A percentile compares a stretch with the other conserved stretches of the same genome.
Evolutionary conservation across 768 basidiomycete genomes (phyloP).

Genomic region (Neoboletus brunneissimus): DNA sequence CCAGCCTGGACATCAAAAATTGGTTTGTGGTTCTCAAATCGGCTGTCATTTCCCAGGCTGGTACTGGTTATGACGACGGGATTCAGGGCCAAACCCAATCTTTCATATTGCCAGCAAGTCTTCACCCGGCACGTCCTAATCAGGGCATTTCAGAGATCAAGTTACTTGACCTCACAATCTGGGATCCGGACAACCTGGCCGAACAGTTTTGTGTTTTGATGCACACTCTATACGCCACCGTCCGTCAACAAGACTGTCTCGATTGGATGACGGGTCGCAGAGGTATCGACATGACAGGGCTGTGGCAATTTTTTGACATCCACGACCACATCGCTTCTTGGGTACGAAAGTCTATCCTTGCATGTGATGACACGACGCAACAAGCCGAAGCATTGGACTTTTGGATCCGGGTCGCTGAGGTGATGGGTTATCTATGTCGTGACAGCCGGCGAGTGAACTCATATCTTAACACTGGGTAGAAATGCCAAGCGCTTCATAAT

Average conservation of each 20-base stretch:
- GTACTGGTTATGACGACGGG: slow-evolving; percentile 3
- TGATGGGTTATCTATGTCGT: slow-evolving; percentile 32
- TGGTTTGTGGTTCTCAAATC: slow-evolving; percentile 15
- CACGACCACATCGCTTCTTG: slow-evolving; percentile 63
- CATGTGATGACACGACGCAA: slow-evolving; percentile 46
- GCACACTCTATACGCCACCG: slow-evolving; percentile 61
- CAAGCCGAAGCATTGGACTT: slow-evolving; percentile 61
- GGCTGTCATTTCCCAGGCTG: not conserved
- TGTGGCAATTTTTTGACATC: slow-evolving; percentile 54
- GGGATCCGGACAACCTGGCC: slow-evolving; percentile 69
- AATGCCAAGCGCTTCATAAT: slow-evolving; percentile 62
- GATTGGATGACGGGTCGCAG: slow-evolving; percentile 46
- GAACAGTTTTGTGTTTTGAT: slow-evolving; percentile 82
- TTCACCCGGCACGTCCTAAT: not conserved
- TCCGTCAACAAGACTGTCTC: slow-evolving; percentile 74
- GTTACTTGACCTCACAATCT: slow-evolving; percentile 35
- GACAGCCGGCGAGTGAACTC: not conserved
- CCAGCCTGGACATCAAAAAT: slow-evolving; percentile 29
- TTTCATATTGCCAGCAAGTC: slow-evolving; percentile 24
- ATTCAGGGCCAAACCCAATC: not conserved
- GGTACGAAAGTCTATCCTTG: slow-evolving; percentile 65
- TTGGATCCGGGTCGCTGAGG: slow-evolving; percentile 81
- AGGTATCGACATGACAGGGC: slow-evolving; percentile 40
- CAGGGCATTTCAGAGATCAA: not conserved
- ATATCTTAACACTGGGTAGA: slow-evolving; percentile 37